Conservation (phyloP, 2,329 filamentous ascomycete species). For the Nemania diffusa region DNA sequence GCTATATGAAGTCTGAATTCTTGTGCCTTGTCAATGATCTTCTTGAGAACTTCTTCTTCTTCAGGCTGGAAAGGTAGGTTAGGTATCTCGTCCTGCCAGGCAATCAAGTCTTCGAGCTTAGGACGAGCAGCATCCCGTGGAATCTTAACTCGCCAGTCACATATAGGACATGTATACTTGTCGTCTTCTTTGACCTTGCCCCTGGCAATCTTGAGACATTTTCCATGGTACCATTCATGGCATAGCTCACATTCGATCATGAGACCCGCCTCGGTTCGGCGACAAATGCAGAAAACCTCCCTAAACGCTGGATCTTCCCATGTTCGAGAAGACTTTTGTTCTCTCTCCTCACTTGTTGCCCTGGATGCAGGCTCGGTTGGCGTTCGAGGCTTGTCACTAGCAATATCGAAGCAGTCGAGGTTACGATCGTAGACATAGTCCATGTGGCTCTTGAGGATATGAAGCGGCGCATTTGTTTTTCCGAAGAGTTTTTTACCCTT, state of each 20-base stretch:
- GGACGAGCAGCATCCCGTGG: constrained; percentile 94
- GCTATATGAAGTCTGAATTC: constrained; percentile 86
- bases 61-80: constrained; percentile 92
- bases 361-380: constrained; percentile 93
- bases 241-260: constrained; percentile 99
- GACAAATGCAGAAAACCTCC: constrained; percentile 97
- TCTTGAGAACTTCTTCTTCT: constrained; percentile 86
- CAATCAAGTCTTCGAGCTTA: constrained; percentile 88
- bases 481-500: constrained; percentile 97
- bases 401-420: constrained; percentile 87
- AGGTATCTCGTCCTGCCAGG: constrained; percentile 85
- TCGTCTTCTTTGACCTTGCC: constrained; percentile 99
- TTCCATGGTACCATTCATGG: constrained; percentile 99
- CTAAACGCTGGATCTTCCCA: constrained; percentile 71
- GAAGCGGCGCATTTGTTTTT: constrained; percentile 95
- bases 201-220: constrained; percentile 95
- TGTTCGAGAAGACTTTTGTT: constrained; percentile 54
- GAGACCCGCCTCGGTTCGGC: constrained; percentile 92
- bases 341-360: constrained; percentile 70
- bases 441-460: constrained; percentile 95
- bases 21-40: constrained; percentile 85
- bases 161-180: constrained; percentile 98
- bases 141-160: constrained; percentile 96
- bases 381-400: constrained; percentile 83
- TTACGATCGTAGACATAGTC: constrained; percentile 93